A percentile compares a stretch with the other conserved stretches of the same genome.
phyloP scores from a whole-genome alignment of 371 early-diverging fungal genomes.

The Rhizopus sp. region DNA sequence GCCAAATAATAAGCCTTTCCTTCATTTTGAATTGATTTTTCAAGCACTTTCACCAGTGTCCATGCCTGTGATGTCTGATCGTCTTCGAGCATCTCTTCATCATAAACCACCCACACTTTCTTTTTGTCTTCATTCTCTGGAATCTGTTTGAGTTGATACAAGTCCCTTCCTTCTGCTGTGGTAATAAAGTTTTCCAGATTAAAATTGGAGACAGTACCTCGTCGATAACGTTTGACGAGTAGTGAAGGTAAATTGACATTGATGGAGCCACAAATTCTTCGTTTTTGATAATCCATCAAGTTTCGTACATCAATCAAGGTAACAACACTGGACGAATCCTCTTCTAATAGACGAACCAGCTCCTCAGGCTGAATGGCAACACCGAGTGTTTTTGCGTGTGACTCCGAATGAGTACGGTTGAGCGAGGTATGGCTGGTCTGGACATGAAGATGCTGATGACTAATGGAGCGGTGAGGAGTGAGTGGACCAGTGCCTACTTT shows the following conservation, averaged over 20 bases:
- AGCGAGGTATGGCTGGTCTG: constrained; percentile 11
- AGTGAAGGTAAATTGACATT: constrained; percentile 68
- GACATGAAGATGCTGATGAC: constrained; percentile 29
- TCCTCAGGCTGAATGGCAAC: constrained; percentile 27
- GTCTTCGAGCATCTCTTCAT: constrained; percentile 55
- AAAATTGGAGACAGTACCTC: constrained; percentile 60
- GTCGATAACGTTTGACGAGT: constrained; percentile 60
- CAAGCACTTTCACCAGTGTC: constrained; percentile 61
- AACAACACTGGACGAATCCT: constrained; percentile 6
- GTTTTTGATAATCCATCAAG: constrained; percentile 44
- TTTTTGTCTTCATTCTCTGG: constrained; percentile 21
- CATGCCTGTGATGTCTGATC: constrained; percentile 58
- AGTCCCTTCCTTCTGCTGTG: constrained; percentile 57
- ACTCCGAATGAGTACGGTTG: constrained; percentile 22
- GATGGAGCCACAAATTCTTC: constrained; percentile 45
- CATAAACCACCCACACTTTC: constrained; percentile 53
- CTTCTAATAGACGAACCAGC: constrained; percentile 20
- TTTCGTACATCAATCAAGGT: constrained; percentile 52
- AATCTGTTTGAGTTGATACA: constrained; percentile 26
- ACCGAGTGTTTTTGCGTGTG: constrained; percentile 13
- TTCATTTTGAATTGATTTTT: constrained; percentile 34
- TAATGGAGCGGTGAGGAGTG: constrained; percentile 36
- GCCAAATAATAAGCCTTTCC: constrained; percentile 32
- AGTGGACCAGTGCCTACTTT: constrained; percentile 13
- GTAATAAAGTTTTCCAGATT: constrained; percentile 67